Conservation (phyloP, 139 green algal genomes). For the Auxenochlorella protothecoides region DNA sequence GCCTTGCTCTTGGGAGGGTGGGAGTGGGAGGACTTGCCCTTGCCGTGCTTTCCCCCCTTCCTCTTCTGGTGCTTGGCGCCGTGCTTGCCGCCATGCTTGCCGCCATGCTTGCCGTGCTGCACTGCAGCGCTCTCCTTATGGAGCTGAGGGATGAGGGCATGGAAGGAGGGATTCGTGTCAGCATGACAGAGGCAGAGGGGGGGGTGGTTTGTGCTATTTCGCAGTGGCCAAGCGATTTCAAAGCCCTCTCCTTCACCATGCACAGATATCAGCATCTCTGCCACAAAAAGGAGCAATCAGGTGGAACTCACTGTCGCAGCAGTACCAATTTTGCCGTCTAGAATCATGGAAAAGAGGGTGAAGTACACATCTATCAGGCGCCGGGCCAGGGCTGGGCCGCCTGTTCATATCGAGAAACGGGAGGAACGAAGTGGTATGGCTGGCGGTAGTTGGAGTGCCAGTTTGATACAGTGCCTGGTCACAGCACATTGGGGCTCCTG, state of each 20-base stretch:
- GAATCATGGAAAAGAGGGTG: conserved; percentile 71
- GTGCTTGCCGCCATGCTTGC: conserved; percentile 8
- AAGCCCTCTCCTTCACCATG: background rate
- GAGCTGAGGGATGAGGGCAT: background rate
- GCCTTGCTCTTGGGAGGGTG: background rate
- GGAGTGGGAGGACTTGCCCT: no score
- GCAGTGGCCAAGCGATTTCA: no score
- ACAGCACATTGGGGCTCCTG: no score
- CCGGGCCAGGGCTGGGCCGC: conserved; percentile 52
- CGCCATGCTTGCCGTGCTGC: background rate
- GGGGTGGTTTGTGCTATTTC: background rate
- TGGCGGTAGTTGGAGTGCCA: no score
- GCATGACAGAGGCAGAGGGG: background rate
- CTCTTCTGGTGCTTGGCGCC: conserved; percentile 14
- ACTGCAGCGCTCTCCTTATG: background rate
- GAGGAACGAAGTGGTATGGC: no score
- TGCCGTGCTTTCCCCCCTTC: conserved; percentile 6
- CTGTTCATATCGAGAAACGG: background rate
- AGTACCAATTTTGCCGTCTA: conserved; percentile 56
- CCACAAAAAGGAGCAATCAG: no score
- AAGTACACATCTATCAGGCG: conserved; percentile 87
- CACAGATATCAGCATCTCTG: background rate
- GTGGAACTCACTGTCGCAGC: conserved; percentile 22
- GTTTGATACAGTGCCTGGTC: no score
- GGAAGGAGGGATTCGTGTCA: background rate